A percentile compares a stretch with the other conserved stretches of the same genome.
Conservation (phyloP, 2,329 filamentous ascomycete species). For the Allantophomopsis lycopodina region DNA sequence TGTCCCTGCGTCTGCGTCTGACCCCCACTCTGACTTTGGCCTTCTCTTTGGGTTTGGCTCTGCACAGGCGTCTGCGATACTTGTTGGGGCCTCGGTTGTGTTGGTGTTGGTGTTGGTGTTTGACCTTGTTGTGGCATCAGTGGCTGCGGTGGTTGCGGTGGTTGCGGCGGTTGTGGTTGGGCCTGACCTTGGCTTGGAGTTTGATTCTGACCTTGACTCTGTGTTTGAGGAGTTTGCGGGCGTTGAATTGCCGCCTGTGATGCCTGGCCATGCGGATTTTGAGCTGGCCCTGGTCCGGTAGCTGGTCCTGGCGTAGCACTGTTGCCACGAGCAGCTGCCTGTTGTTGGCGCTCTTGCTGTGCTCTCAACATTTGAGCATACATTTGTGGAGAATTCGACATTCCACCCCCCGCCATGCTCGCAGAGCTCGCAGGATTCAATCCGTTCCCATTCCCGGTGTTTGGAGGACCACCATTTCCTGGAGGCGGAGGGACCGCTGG, state of each 20-base stretch:
- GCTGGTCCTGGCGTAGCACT: no score
- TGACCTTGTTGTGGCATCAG: constrained; percentile 1
- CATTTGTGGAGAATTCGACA: constrained; percentile 29
- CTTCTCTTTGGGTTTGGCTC: constrained; percentile 6
- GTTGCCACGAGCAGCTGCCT: not conserved
- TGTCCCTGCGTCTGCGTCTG: constrained; percentile 11
- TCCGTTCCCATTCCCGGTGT: constrained; percentile 9
- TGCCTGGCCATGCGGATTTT: no score
- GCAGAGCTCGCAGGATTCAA: not conserved
- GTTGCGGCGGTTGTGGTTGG: constrained; percentile 20
- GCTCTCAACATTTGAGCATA: constrained; percentile 38
- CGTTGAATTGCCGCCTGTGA: no score
- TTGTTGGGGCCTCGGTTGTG: no score
- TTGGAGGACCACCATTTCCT: constrained; percentile 3
- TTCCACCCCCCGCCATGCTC: constrained; percentile 8
- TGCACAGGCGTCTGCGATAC: constrained; percentile 1
- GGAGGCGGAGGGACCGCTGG: not conserved
- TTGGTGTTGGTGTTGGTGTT: no score
- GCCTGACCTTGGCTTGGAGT: constrained; percentile 19
- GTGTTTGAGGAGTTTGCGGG: no score
- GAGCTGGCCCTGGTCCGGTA: no score
- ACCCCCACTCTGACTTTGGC: constrained; percentile 10
- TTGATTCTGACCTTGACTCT: constrained; percentile 3
- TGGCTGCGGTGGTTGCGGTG: constrained; percentile 10
- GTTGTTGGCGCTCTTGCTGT: constrained; percentile 26